Evolutionary conservation across 371 early-diverging fungal genomes (phyloP).

Genomic region (Sporodiniella umbellata): DNA sequence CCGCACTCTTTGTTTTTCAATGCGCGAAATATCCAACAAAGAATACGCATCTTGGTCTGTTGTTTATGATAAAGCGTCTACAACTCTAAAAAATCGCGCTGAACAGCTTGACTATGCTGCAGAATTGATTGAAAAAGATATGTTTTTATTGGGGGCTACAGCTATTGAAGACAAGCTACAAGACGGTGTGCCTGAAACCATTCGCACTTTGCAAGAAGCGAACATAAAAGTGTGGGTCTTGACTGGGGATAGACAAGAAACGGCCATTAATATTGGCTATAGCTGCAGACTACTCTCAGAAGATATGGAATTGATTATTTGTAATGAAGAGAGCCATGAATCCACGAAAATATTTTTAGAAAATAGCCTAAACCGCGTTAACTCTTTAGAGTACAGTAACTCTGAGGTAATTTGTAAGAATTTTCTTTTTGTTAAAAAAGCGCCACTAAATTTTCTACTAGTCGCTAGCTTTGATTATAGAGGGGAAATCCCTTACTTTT

Average conservation of each 20-base stretch:
- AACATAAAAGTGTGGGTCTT: slow-evolving; percentile 98
- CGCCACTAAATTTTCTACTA: too few relatives aligned
- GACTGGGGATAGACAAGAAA: slow-evolving; percentile 93
- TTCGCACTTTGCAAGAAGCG: slow-evolving; percentile 89
- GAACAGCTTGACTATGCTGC: slow-evolving; percentile 89
- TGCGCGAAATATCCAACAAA: slow-evolving; percentile 81
- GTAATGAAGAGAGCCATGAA: slow-evolving; percentile 68
- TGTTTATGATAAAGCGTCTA: slow-evolving; percentile 84
- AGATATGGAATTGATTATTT: slow-evolving; percentile 77
- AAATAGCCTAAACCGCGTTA: slow-evolving; percentile 58
- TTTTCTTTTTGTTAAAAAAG: too few relatives aligned
- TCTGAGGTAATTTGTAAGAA: slow-evolving; percentile 22
- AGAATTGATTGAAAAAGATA: slow-evolving; percentile 89
- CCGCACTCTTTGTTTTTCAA: slow-evolving; percentile 91
- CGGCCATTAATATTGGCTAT: slow-evolving; percentile 91
- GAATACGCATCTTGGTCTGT: slow-evolving; percentile 84
- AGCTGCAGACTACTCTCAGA: slow-evolving; percentile 84
- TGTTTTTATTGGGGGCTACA: slow-evolving; percentile 92
- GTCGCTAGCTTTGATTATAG: slow-evolving; percentile 68
- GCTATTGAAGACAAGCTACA: slow-evolving; percentile 99
- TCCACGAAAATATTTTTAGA: slow-evolving; percentile 69
- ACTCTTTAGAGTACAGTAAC: slow-evolving; percentile 2
- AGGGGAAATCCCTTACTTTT: slow-evolving; percentile 65
- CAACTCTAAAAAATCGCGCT: slow-evolving; percentile 83
- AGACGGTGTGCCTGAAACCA: slow-evolving; percentile 97